These are phyloP conservation scores for Neolecta irregularis DNA, from an alignment of 1,139 yeast genomes.

Conservation along the genomic window DNA sequence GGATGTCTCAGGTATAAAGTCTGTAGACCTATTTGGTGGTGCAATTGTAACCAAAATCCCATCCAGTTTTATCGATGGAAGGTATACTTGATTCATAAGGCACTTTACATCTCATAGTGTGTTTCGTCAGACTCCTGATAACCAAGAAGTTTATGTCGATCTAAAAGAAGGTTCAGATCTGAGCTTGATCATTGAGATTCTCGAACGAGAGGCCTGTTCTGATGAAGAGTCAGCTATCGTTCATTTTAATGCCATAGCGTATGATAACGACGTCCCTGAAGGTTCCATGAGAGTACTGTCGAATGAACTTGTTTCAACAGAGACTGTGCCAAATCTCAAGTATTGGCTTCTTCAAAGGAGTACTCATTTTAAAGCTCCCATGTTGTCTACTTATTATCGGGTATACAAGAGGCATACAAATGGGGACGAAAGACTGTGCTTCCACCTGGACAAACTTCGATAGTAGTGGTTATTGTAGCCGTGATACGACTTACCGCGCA, in stretches of 20 bases:
- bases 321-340: not conserved
- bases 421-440: not conserved
- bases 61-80: constrained; percentile 1
- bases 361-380: not conserved
- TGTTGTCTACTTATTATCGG: constrained; percentile 1
- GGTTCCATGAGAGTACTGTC: not conserved
- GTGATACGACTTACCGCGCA: constrained; percentile 3
- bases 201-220: not conserved
- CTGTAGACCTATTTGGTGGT: constrained; percentile 2
- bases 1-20: not conserved
- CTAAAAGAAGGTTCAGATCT: constrained; percentile 3
- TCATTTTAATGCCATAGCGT: constrained; percentile 3
- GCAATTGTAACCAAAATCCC: constrained; percentile 1
- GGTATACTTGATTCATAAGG: not conserved
- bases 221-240: not conserved
- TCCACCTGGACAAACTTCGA: not conserved
- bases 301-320: not conserved
- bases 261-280: constrained; percentile 2
- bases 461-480: not conserved
- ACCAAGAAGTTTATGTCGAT: constrained; percentile 4
- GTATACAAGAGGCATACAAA: constrained; percentile 2
- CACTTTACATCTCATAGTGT: not conserved
- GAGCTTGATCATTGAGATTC: constrained; percentile 1
- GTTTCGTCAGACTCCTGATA: constrained; percentile 2
- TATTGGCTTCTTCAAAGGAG: not conserved